Evolutionary conservation across 345 rosid genomes (phyloP), one percentile per base, ranked within the genome.

Genomic region (Dovyalis caffra): DNA sequence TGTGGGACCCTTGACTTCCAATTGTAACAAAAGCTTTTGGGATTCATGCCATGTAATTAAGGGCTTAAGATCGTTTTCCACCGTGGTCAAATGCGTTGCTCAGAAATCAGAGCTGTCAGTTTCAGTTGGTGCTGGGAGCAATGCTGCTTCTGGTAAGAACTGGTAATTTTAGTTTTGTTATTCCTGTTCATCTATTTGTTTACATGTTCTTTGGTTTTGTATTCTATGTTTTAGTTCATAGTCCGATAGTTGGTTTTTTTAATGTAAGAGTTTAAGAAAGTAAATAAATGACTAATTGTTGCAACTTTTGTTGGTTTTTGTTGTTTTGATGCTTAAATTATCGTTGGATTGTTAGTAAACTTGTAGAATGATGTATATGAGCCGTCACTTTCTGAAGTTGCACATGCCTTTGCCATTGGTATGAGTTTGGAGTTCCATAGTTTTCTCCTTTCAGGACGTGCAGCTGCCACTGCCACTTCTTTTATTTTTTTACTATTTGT

Each of bases 61-160:
- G 15, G 67, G 77, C 3, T 72, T 35, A 23, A 79, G 63, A 0
- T 68, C 75, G 43, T 74, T 51, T 66, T 68, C 84, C 74, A 11
- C 53, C 8, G 26, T 45, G 21, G 20, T 74, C 72, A 77, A 62
- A 1, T 81, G 88, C 70, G 70, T 72, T 61, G 70, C 82, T 2
- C 69, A 75, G 60, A 68, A 76, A 58, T 79, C 83, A 70, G 74
- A 83, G 64, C 69, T 74, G 9, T 82, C 84, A 10, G 45, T 69
- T 74, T 79, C 82, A 0, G 53, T 63, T 14, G 58, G 34, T 74
- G 75, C 72, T 16, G n/a, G 34, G 32, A 32, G 65, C 69, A 68
- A n/a, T 31, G 64, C 71, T 43, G 71, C 69, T 73, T 66, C 81
- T 32, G 87, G 86, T 85, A 80, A 81, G 47, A 2, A 57, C 47